phyloP scores from a whole-genome alignment of 192 early-diverging fungal species.

The Linnemannia zychae region DNA sequence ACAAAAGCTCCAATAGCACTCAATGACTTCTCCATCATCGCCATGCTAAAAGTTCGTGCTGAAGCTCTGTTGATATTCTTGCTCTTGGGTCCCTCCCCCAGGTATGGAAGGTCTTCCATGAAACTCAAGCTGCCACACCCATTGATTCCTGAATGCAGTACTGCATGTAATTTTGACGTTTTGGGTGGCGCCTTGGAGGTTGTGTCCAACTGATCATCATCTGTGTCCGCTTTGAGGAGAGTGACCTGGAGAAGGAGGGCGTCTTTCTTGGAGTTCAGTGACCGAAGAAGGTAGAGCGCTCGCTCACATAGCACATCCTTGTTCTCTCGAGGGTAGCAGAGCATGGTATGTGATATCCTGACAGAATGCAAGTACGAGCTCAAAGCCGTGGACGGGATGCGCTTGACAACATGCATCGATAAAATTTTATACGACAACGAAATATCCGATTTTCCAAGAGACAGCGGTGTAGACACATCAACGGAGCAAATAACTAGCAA shows the following conservation, averaged over 20 bases:
- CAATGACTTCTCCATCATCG: conserved; percentile 44
- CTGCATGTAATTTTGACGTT: conserved; percentile 5
- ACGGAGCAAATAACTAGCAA: not conserved
- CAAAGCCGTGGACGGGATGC: conserved; percentile 13
- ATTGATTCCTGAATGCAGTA: conserved; percentile 7
- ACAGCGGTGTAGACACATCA: not conserved
- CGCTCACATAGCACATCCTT: conserved; percentile 18
- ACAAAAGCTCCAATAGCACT: conserved; percentile 34
- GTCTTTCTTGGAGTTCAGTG: conserved; percentile 19
- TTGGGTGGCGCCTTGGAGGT: not conserved
- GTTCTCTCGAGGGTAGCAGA: conserved; percentile 22
- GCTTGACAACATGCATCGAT: conserved; percentile 23
- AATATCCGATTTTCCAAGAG: not conserved
- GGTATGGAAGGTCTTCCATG: not conserved
- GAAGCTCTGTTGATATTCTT: not conserved
- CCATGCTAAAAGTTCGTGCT: conserved; percentile 19
- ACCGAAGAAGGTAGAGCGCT: conserved; percentile 18
- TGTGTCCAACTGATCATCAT: not conserved
- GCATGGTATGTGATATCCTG: not conserved
- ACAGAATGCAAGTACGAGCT: conserved; percentile 15
- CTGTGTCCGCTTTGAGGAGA: not conserved
- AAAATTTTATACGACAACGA: conserved; percentile 7
- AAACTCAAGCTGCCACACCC: conserved; percentile 17
- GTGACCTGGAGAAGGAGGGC: conserved; percentile 26
- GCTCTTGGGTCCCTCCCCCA: not conserved